Conservation (phyloP, 257 asterid species). For the Nicotiana otophora region DNA sequence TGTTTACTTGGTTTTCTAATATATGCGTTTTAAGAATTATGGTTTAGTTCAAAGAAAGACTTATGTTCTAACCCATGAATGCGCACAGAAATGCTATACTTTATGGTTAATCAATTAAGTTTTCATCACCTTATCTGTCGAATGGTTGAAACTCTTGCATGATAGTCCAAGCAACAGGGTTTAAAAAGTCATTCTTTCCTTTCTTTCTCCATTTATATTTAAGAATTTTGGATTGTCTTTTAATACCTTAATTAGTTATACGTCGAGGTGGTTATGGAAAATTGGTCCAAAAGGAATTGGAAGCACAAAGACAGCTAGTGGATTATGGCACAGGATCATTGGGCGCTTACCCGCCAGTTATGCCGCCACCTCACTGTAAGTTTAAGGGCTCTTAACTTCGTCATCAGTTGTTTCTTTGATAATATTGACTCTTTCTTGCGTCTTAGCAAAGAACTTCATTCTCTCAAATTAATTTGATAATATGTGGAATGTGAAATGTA, state of each 20-base stretch:
- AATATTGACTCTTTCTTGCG: not conserved
- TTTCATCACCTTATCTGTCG: not conserved
- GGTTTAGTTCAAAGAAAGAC: not conserved
- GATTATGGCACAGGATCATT: slow-evolving; percentile 79
- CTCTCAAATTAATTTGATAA: not conserved
- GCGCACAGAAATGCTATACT: not conserved
- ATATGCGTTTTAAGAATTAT: not conserved
- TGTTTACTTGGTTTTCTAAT: not conserved
- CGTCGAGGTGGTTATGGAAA: slow-evolving; percentile 98
- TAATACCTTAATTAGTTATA: slow-evolving; percentile 46
- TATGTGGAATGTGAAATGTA: not conserved
- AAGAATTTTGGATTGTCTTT: not conserved
- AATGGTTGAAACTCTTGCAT: not conserved
- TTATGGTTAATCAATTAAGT: too few species aligned
- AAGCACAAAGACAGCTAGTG: slow-evolving; percentile 86
- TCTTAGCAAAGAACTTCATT: not conserved
- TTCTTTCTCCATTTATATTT: not conserved
- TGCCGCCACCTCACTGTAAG: slow-evolving; percentile 60
- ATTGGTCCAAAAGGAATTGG: slow-evolving; percentile 84
- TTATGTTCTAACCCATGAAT: not conserved
- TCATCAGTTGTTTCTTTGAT: not conserved
- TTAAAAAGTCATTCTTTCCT: not conserved
- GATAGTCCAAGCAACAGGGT: not conserved
- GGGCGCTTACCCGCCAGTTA: slow-evolving; percentile 58
- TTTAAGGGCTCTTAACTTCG: not conserved